Conservation (phyloP, 2,329 filamentous ascomycete genomes). For the Microdochium bolleyi region DNA sequence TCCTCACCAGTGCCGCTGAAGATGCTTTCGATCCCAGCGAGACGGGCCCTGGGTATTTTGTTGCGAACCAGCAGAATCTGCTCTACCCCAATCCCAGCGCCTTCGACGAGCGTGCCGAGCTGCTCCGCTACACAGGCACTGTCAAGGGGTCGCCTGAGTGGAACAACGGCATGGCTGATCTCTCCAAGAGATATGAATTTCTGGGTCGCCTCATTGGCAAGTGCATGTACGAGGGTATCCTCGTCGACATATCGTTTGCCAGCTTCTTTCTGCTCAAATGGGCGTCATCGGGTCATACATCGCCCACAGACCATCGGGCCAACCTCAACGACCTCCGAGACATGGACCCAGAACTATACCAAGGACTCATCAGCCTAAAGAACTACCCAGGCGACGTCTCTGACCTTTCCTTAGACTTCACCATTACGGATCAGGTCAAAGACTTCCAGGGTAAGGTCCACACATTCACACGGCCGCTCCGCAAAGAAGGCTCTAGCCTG, state of each 20-base stretch:
- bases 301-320: conserved; percentile 64
- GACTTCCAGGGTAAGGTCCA: conserved; percentile 37
- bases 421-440: conserved; percentile 64
- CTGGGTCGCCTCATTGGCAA: conserved; percentile 90
- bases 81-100: conserved; percentile 81
- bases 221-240: conserved; percentile 92
- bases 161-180: conserved; percentile 45
- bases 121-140: conserved; percentile 42
- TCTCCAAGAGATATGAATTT: conserved; percentile 79
- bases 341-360: conserved; percentile 83
- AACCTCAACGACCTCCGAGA: conserved; percentile 92
- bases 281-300: conserved; percentile 62
- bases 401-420: conserved; percentile 81
- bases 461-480: conserved; percentile 67
- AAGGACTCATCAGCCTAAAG: conserved; percentile 75
- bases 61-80: conserved; percentile 76
- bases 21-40: conserved; percentile 61
- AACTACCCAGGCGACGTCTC: conserved; percentile 76
- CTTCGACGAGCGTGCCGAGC: conserved; percentile 59
- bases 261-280: conserved; percentile 96
- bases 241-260: conserved; percentile 88
- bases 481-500: conserved; percentile 66
- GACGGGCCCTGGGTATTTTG: conserved; percentile 57
- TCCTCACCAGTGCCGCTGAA: conserved; percentile 78
- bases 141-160: conserved; percentile 47